Evolutionary conservation across 805 yeast species (phyloP).

Genomic region (Yamadazyma kitorensis): DNA sequence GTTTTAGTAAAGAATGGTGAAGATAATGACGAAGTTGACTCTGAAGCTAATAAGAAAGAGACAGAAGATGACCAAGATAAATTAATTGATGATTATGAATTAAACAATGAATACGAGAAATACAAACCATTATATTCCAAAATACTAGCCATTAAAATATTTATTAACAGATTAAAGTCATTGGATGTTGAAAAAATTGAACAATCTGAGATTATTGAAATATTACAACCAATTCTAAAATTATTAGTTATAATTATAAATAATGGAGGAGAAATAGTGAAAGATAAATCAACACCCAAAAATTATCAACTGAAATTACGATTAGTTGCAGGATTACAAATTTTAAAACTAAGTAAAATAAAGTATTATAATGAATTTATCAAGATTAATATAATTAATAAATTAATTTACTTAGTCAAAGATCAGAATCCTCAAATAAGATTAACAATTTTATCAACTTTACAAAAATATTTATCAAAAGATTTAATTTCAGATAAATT

Average conservation of each 20-base stretch:
- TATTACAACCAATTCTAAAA: slow-evolving; percentile 64
- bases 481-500: slow-evolving; percentile 62
- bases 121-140: neutral
- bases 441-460: slow-evolving; percentile 41
- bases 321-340: slow-evolving; percentile 60
- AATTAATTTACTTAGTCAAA: slow-evolving; percentile 57
- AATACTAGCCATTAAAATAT: slow-evolving; percentile 3
- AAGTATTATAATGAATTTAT: slow-evolving; percentile 53
- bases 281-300: slow-evolving; percentile 54
- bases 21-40: slow-evolving; percentile 22
- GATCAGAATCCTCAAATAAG: slow-evolving; percentile 66
- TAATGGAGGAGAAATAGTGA: slow-evolving; percentile 76
- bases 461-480: slow-evolving; percentile 51
- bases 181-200: neutral
- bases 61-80: slow-evolving; percentile 22
- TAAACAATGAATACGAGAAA: neutral
- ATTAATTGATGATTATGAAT: slow-evolving; percentile 13
- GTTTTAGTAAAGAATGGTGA: slow-evolving; percentile 53
- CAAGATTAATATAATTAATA: slow-evolving; percentile 48
- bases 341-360: slow-evolving; percentile 61
- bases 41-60: neutral
- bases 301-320: slow-evolving; percentile 60
- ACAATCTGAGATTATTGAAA: slow-evolving; percentile 31
- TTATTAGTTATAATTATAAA: slow-evolving; percentile 63
- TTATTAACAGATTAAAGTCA: slow-evolving; percentile 3